Evolutionary conservation across 352 stramenopile genomes (phyloP).

Genomic region (Phytophthora syringae): DNA sequence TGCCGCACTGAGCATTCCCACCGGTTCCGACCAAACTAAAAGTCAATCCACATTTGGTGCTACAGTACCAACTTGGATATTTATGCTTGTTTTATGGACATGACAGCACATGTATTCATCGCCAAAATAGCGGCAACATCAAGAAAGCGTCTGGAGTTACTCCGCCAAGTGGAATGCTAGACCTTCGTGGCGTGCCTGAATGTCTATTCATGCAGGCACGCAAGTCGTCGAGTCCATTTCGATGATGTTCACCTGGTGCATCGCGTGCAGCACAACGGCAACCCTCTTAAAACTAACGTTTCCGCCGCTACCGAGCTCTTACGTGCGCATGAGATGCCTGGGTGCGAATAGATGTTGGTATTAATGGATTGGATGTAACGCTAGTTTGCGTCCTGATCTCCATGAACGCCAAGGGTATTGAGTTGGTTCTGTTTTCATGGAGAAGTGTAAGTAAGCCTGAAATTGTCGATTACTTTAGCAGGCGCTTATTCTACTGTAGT

Average conservation of each 20-base stretch:
- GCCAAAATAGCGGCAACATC: not conserved
- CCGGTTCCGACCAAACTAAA: too few relatives aligned
- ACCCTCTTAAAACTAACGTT: constrained; percentile 3
- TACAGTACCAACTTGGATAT: too few relatives aligned
- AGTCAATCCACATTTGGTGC: too few relatives aligned
- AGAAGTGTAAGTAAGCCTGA: too few relatives aligned
- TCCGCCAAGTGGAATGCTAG: not conserved
- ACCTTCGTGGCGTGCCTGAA: not conserved
- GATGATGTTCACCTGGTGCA: constrained; percentile 13
- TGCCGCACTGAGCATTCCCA: too few relatives aligned
- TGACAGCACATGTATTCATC: not conserved
- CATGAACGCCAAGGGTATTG: not conserved
- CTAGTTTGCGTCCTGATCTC: not conserved
- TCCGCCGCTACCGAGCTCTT: constrained; percentile 10
- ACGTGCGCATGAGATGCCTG: constrained; percentile 27
- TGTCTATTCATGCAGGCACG: constrained; percentile 8
- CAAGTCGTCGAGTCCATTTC: constrained; percentile 15
- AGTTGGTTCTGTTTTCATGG: not conserved
- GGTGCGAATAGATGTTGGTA: not conserved
- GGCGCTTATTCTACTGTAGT: too few relatives aligned
- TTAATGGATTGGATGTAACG: constrained; percentile 1
- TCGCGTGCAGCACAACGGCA: constrained; percentile 11
- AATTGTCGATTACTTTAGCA: too few relatives aligned
- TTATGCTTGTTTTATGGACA: not conserved
- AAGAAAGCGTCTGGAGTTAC: constrained; percentile 1